phyloP scores from a whole-genome alignment of 2,329 filamentous ascomycete species.

The Aureobasidium musti region DNA sequence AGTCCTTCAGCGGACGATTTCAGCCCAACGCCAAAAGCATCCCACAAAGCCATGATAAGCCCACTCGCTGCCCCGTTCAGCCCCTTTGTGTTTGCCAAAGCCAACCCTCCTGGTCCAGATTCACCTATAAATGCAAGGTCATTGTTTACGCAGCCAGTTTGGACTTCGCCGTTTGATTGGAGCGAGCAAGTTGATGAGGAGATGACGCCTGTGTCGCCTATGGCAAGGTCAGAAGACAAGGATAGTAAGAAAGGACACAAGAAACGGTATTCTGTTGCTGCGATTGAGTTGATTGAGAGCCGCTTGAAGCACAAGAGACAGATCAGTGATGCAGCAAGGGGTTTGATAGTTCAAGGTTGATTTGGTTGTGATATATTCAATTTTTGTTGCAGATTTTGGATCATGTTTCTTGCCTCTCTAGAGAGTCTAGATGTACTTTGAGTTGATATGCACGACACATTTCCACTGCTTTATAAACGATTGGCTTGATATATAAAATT shows the following conservation, averaged over 20 bases:
- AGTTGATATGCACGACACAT: background rate
- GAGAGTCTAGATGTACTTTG: background rate
- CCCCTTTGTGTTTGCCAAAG: constrained; percentile 1
- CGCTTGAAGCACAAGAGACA: constrained; percentile 28
- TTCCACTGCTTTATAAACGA: no score
- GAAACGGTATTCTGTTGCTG: constrained; percentile 38
- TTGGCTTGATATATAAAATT: no score
- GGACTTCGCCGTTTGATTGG: background rate
- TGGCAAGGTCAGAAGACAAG: background rate
- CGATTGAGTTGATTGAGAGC: constrained; percentile 35
- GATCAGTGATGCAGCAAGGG: constrained; percentile 1
- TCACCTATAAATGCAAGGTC: background rate
- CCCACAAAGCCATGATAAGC: background rate
- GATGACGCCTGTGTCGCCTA: constrained; percentile 1
- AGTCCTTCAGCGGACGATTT: background rate
- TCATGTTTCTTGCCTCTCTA: background rate
- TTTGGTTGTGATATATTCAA: background rate
- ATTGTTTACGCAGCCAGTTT: background rate
- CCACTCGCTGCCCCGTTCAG: background rate
- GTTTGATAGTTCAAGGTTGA: background rate
- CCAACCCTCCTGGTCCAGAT: background rate
- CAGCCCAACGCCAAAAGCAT: background rate
- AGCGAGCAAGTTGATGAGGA: background rate
- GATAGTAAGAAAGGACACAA: constrained; percentile 26
- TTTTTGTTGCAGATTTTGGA: background rate